Evolutionary conservation across 164 flowering plant species (phyloP), one percentile per base, ranked within the genome.

Genomic region (Kalanchoe fedtschenkoi): DNA sequence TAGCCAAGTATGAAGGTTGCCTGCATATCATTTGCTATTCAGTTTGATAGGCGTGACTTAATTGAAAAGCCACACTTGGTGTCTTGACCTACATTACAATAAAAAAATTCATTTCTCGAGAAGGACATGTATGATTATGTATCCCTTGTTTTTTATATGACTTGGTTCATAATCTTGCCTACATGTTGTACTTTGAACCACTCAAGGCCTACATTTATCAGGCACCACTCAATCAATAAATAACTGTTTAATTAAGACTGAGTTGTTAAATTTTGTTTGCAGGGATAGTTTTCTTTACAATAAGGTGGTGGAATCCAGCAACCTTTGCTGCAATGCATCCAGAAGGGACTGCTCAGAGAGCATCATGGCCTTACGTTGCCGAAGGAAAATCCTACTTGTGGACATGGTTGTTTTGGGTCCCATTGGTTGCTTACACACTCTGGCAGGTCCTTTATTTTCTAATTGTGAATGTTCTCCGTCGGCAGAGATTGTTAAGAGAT

Each of bases 371-470:
- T 44, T 87, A 88, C 65, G 87, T 80, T 5, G 56, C 56, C 32
- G 97, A 87, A 75, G 81, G 75, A 68, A 78, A 80, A 66, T 74
- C 81, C 22, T 81, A 78, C 71, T 72, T 93, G 30, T 82, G 87
- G 81, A 84, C 79, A 41, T 93, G 99, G 99, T 76, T 93, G 68
- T 93, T 90, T 80, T 42, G 76, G 41, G 96, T 93, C 67, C 99
- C 97, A 22, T 75, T 93, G 41, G 77, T 68, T 66, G 96, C 83
- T 62, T 93, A 90, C 74, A 76, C 77, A 22, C 70, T 93, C 3
- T 93, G 99, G 99, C 99, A 93, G 74, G 60, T 75, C 69, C 84
- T 88, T 35, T 93, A 93, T 74, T 90, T 84, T 74, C 88, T 93
- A 66, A 88, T 93, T 71, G 99, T 93, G 46, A 70, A 93, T 71